Evolutionary conservation across 108 stramenopile species (phyloP).

Genomic region (Fragilariopsis cylindrus): DNA sequence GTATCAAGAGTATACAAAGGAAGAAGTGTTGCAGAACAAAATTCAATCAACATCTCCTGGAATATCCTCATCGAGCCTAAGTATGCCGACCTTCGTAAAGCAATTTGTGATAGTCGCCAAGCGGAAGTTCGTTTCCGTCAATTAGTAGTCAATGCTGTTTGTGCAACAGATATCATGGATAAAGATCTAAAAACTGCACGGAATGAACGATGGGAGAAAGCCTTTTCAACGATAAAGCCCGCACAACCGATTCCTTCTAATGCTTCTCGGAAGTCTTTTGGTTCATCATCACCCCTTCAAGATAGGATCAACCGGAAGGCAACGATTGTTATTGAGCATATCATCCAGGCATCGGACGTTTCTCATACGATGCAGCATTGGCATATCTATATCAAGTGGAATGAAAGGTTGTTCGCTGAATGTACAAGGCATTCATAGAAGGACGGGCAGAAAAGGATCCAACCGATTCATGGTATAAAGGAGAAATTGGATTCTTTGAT

Average conservation of each 20-base stretch:
- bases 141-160: constrained; percentile 38
- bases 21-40: constrained; percentile 43
- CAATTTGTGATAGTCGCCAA: constrained; percentile 26
- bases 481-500: constrained; percentile 20
- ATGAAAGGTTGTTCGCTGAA: constrained; percentile 17
- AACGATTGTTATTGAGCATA: constrained; percentile 19
- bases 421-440: constrained; percentile 13
- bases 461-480: constrained; percentile 12
- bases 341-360: constrained; percentile 19
- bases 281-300: background rate
- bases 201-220: constrained; percentile 41
- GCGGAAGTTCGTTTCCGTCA: constrained; percentile 36
- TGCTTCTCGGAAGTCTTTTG: background rate
- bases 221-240: constrained; percentile 20
- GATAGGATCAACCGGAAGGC: constrained; percentile 11
- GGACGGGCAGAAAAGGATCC: constrained; percentile 15
- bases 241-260: background rate
- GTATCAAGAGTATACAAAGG: constrained; percentile 28
- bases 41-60: constrained; percentile 37
- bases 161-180: constrained; percentile 40
- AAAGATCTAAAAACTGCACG: constrained; percentile 29
- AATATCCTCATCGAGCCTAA: constrained; percentile 32
- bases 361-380: constrained; percentile 21
- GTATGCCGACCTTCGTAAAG: constrained; percentile 19
- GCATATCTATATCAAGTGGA: constrained; percentile 21